Evolutionary conservation across 2,329 filamentous ascomycete genomes (phyloP).

Genomic region (Pyrenochaeta sp.): DNA sequence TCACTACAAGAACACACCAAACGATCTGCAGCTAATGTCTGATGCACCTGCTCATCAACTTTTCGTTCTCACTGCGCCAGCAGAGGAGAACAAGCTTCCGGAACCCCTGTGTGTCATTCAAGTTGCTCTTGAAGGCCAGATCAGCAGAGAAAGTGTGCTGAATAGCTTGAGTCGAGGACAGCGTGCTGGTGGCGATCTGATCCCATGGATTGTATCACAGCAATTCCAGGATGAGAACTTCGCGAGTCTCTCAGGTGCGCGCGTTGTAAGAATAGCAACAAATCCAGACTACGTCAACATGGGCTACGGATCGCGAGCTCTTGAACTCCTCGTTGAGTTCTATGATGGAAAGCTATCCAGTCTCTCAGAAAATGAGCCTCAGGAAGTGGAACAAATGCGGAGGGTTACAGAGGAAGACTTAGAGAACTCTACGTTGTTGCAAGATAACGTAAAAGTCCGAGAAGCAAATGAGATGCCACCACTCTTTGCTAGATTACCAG

Average conservation of each 20-base stretch:
- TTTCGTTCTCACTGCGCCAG: slow-evolving; percentile 89
- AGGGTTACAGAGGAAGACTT: slow-evolving; percentile 85
- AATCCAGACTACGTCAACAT: slow-evolving; percentile 91
- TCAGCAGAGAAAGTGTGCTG: slow-evolving; percentile 90
- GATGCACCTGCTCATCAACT: slow-evolving; percentile 96
- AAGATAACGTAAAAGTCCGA: slow-evolving; percentile 87
- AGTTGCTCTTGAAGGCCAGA: slow-evolving; percentile 91
- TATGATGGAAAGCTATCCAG: slow-evolving; percentile 92
- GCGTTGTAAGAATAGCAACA: slow-evolving; percentile 92
- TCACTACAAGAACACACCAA: slow-evolving; percentile 97
- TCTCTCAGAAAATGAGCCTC: slow-evolving; percentile 74
- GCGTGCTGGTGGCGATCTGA: slow-evolving; percentile 88
- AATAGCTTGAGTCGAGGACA: slow-evolving; percentile 89
- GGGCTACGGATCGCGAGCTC: slow-evolving; percentile 91
- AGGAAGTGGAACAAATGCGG: slow-evolving; percentile 68
- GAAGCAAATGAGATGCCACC: slow-evolving; percentile 93
- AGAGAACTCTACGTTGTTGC: slow-evolving; percentile 74
- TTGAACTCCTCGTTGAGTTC: slow-evolving; percentile 88
- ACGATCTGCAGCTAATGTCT: slow-evolving; percentile 98
- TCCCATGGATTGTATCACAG: slow-evolving; percentile 96
- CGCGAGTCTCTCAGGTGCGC: slow-evolving; percentile 87
- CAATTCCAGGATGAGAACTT: slow-evolving; percentile 99
- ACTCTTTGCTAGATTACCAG: slow-evolving; percentile 85
- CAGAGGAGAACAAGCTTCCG: slow-evolving; percentile 79
- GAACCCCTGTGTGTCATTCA: slow-evolving; percentile 96